phyloP scores from a whole-genome alignment of 2,329 filamentous ascomycete genomes.

The Colletotrichum sp. region DNA sequence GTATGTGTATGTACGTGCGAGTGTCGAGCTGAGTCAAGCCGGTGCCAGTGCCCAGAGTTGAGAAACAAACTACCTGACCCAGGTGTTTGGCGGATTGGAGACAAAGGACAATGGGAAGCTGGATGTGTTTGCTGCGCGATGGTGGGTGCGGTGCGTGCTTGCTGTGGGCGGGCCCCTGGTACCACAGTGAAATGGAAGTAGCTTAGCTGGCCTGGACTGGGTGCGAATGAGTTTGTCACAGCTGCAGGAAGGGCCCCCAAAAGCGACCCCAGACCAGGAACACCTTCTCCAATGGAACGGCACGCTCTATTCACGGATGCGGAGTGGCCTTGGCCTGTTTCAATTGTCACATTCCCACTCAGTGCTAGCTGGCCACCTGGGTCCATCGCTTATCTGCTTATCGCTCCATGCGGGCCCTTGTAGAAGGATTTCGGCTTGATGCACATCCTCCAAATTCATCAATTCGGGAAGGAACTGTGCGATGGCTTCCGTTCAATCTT shows the following conservation, averaged over 20 bases:
- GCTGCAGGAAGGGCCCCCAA: not conserved
- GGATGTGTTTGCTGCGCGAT: not conserved
- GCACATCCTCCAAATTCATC: not conserved
- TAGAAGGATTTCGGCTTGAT: not conserved
- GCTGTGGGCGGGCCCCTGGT: not conserved
- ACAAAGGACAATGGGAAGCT: not conserved
- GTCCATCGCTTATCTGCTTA: not conserved
- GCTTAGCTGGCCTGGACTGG: not conserved
- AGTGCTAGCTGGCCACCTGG: not conserved
- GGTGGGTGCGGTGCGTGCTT: not conserved
- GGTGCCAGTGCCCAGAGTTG: not conserved
- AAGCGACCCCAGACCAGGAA: not conserved
- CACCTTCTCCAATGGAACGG: not conserved
- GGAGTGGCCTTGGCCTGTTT: slow-evolving; percentile 8
- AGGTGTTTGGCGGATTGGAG: not conserved
- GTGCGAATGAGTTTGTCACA: not conserved
- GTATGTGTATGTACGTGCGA: not conserved
- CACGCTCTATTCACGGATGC: slow-evolving; percentile 1
- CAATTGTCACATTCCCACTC: slow-evolving; percentile 3
- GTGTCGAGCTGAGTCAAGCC: not conserved
- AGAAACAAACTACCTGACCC: not conserved
- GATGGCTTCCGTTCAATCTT: not conserved
- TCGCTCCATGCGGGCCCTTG: not conserved
- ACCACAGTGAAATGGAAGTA: not conserved
- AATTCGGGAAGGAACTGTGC: not conserved